Conservation (phyloP, 2,329 filamentous ascomycete species). For the Botrytis cinerea region DNA sequence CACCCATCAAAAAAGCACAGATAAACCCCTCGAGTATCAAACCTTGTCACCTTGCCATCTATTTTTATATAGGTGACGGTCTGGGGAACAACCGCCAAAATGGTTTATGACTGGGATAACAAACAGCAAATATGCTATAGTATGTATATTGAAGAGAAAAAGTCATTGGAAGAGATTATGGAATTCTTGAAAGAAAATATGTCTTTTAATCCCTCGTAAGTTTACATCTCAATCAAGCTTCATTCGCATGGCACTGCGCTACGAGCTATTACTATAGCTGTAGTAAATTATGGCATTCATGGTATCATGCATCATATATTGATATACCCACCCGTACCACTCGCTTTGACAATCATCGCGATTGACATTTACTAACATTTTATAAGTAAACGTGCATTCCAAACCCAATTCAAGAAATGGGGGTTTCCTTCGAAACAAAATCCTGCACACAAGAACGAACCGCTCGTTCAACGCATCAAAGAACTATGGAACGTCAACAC, state of each 20-base stretch:
- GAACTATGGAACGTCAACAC: conserved; percentile 78
- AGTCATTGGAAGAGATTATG: conserved; percentile 73
- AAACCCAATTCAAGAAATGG: conserved; percentile 77
- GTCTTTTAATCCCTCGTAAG: conserved; percentile 51
- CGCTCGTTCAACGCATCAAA: conserved; percentile 67
- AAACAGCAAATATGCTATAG: conserved; percentile 66
- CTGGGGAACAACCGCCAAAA: conserved; percentile 28
- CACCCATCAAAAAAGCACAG: conserved; percentile 23
- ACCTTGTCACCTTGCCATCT: background rate
- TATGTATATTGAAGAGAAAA: conserved; percentile 76
- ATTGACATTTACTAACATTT: background rate
- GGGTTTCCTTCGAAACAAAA: conserved; percentile 75
- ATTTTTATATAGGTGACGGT: conserved; percentile 5
- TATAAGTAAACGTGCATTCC: conserved; percentile 71
- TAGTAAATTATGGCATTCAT: conserved; percentile 33
- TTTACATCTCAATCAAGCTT: conserved; percentile 1
- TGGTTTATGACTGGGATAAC: conserved; percentile 65
- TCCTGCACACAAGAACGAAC: conserved; percentile 68
- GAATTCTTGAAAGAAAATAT: conserved; percentile 65
- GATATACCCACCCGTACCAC: conserved; percentile 32
- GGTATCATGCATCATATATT: conserved; percentile 7
- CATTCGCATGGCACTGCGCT: background rate
- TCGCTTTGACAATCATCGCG: conserved; percentile 26
- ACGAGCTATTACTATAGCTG: background rate
- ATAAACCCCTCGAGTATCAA: conserved; percentile 1